Evolutionary conservation across 2,329 filamentous ascomycete species (phyloP).

Genomic region (Shiraia bambusicola): DNA sequence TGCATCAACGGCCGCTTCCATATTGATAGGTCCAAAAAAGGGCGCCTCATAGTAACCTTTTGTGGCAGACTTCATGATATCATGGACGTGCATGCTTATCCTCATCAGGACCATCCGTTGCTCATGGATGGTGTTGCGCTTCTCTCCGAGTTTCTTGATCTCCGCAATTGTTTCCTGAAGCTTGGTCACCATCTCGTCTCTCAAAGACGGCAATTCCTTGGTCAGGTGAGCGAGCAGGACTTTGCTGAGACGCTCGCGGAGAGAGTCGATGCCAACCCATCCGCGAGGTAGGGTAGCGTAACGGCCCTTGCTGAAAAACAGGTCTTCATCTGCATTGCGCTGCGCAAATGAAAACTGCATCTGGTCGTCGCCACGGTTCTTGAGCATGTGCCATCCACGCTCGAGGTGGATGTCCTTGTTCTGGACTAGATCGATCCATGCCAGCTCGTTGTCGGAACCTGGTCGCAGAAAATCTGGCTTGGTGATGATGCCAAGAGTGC

Average conservation of each 20-base stretch:
- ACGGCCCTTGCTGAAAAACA: constrained; percentile 39
- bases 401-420: constrained; percentile 46
- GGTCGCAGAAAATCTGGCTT: constrained; percentile 53
- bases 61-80: constrained; percentile 49
- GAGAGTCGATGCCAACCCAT: constrained; percentile 50
- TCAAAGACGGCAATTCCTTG: constrained; percentile 40
- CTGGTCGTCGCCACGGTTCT: constrained; percentile 48
- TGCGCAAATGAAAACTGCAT: constrained; percentile 40
- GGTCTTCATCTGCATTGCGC: constrained; percentile 43
- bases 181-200: constrained; percentile 34
- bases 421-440: constrained; percentile 44
- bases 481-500: constrained; percentile 61
- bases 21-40: constrained; percentile 51
- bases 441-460: constrained; percentile 46
- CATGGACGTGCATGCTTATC: constrained; percentile 50
- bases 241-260: constrained; percentile 54
- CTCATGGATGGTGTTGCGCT: constrained; percentile 49
- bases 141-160: constrained; percentile 53
- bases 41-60: constrained; percentile 55
- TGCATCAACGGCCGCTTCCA: constrained; percentile 16
- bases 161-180: constrained; percentile 23
- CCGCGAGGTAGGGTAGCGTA: constrained; percentile 31
- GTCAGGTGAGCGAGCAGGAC: constrained; percentile 48
- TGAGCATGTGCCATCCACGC: constrained; percentile 58
- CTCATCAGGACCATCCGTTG: constrained; percentile 53